phyloP scores from a whole-genome alignment of 2,329 filamentous ascomycete genomes.

The Simplicillium aogashimaense region DNA sequence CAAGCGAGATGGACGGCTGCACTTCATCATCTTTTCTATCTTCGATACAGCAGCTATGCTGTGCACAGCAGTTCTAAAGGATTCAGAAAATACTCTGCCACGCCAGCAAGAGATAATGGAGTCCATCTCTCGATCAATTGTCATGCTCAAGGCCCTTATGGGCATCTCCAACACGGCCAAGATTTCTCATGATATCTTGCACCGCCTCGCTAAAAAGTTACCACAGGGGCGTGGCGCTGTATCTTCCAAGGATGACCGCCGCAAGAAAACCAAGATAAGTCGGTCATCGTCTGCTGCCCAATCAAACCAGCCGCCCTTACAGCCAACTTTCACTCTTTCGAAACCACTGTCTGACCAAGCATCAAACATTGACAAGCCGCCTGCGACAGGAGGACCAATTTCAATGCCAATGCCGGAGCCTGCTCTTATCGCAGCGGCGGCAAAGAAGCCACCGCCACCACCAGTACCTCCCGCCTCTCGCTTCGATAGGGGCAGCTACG shows the following conservation, averaged over 20 bases:
- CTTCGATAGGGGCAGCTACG: too few relatives aligned
- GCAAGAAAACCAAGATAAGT: slow-evolving; percentile 2
- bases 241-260: slow-evolving; percentile 1
- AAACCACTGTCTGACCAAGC: too few relatives aligned
- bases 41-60: slow-evolving; percentile 40
- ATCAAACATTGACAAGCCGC: too few relatives aligned
- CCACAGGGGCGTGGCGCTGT: slow-evolving; percentile 8
- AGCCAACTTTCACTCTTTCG: too few relatives aligned
- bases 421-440: too few relatives aligned
- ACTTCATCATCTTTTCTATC: slow-evolving; percentile 39
- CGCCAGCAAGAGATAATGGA: slow-evolving; percentile 26
- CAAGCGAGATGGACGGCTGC: slow-evolving; percentile 36
- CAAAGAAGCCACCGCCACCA: too few relatives aligned
- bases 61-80: slow-evolving; percentile 39
- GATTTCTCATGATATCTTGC: slow-evolving; percentile 22
- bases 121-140: slow-evolving; percentile 23
- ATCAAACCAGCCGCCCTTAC: too few relatives aligned
- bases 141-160: slow-evolving; percentile 19
- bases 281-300: too few relatives aligned
- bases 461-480: too few relatives aligned
- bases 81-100: slow-evolving; percentile 25
- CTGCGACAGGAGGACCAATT: too few relatives aligned
- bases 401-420: too few relatives aligned
- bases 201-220: slow-evolving; percentile 17
- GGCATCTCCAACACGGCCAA: slow-evolving; percentile 22